Base-by-base conservation (phyloP, 108 stramenopile species). In the Cyclotella kingstonii region DNA sequence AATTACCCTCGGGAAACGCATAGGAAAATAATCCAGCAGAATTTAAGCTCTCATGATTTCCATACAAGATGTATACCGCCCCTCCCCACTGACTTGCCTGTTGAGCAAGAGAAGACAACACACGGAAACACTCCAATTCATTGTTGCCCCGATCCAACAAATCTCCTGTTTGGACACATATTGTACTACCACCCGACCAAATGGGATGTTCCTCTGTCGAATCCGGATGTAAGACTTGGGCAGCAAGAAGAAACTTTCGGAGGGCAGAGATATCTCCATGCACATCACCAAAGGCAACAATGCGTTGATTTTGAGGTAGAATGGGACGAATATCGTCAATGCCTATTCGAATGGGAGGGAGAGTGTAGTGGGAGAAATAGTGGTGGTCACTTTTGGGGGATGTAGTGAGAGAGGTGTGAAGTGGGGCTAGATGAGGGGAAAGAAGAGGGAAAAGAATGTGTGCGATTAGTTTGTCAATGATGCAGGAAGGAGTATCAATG, bases 11-110 rank as follows among this genome's bases (percentile, higher is more conserved):
- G 10, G 60, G 45, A 54, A 68, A 47, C 9, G 84, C 81, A 60
- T 91, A 91, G 17, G 84, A 79, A 41, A 88, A 91, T 33, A 85
- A 60, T 17, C 86, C 86, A 38, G 77, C 72, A 40, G 81, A 72
- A 68, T 91, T 91, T 51, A 91, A 27, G 0, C 66, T 70, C 71
- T 91, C 90, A 50, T 91, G 90, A 73, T 91, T 91, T 4, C 90
- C 90, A 34, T 73, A 80, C 49, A 87, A 29, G 8, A 86, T 22
- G n/a, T 81, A 54, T 15, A 91, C 59, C 28, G 36, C 50, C 10
- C 90, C 90, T 15, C 81, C 80, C 18, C 43, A 51, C 14, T 49
- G 31, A 5, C 26, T 22, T 0, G 90, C 90, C 59, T 86, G 83
- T 7, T 78, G 76, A 3, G 83, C 63, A n/a, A 91, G 33, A 6